Base-by-base conservation (phyloP, 1,284 basidiomycete genomes). In the Xanthoconium separans region DNA sequence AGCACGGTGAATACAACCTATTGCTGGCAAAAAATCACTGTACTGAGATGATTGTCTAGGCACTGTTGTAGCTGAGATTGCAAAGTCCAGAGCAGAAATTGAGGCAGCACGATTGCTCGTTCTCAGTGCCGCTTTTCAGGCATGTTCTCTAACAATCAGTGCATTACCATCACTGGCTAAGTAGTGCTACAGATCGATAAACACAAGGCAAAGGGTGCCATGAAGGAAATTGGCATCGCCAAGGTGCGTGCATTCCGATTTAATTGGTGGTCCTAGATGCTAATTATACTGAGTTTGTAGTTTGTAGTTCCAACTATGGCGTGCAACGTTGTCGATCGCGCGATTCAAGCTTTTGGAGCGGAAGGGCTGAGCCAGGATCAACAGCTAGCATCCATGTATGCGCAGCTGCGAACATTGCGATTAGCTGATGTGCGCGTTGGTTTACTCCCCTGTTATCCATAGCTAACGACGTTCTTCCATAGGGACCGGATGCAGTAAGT, bases 171-270 rank as follows among this genome's bases (percentile, higher is more conserved):
- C 30, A 29, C 6, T 7, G n/a, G 22, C 60, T 62, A n/a, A 65
- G 27, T 15, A 36, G n/a, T 9, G n/a, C 27, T 42, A 22, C 47
- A 93, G 89, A 95, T 98, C 57, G 95, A 98, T 75, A 87, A 85
- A 62, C 77, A 83, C 66, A 85, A 89, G 60, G 93, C 96, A 4
- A 99, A 98, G 72, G 95, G 92, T 40, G 96, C 97, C 0, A 70
- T 98, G 73, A 95, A 95, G 73, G 96, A 98, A 72, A 99, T 99
- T 65, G 95, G 93, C 40, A 93, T 98, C 61, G 93, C 94, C 54
- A 99, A 99, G 81, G 95, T 91, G 55, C 51, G 41, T 16, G 8
- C 16, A 44, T 29, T 52, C 12, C 11, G 16, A 46, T 33, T 29
- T 22, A 34, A 34, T 18, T 6, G 11, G 27, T 6, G 22, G 29